A percentile compares a stretch with the other conserved stretches of the same genome.
phyloP scores from a whole-genome alignment of 441 rosid species.

The Euphorbia schlechtendalii region DNA sequence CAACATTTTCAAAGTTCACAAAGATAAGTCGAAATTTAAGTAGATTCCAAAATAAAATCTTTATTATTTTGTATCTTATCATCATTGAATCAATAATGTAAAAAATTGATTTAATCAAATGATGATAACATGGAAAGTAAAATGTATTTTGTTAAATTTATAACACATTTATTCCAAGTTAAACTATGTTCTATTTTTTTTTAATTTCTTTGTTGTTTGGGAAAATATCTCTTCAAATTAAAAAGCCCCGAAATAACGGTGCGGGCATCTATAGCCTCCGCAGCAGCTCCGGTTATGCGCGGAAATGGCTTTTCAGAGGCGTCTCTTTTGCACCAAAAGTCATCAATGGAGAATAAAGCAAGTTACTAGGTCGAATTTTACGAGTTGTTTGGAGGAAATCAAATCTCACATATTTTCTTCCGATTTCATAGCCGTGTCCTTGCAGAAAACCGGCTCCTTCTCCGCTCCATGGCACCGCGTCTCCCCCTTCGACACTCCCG shows the following conservation, averaged over 20 bases:
- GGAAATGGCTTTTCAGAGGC: constrained; percentile 28
- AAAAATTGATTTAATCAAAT: no score
- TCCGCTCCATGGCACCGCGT: constrained; percentile 79
- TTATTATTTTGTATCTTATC: no score
- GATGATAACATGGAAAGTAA: no score
- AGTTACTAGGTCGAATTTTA: constrained; percentile 58
- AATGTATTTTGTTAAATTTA: no score
- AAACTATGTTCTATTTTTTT: no score
- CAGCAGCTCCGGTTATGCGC: not conserved
- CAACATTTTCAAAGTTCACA: no score
- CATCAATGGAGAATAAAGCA: constrained; percentile 50
- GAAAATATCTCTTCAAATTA: no score
- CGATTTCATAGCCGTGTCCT: constrained; percentile 62
- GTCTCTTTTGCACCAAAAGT: constrained; percentile 34
- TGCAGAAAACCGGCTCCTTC: constrained; percentile 60
- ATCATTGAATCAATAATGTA: no score
- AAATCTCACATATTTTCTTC: constrained; percentile 46
- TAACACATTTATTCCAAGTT: no score
- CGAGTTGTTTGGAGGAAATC: constrained; percentile 37
- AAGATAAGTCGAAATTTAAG: no score
- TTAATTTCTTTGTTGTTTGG: no score
- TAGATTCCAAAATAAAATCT: no score
- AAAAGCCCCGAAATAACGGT: not conserved
- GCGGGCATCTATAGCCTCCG: not conserved
- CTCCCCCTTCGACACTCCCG: constrained; percentile 57